These are phyloP conservation scores for Ophiostoma triangulosporum DNA, from an alignment of 2,329 filamentous ascomycete genomes.

Conservation along the genomic window DNA sequence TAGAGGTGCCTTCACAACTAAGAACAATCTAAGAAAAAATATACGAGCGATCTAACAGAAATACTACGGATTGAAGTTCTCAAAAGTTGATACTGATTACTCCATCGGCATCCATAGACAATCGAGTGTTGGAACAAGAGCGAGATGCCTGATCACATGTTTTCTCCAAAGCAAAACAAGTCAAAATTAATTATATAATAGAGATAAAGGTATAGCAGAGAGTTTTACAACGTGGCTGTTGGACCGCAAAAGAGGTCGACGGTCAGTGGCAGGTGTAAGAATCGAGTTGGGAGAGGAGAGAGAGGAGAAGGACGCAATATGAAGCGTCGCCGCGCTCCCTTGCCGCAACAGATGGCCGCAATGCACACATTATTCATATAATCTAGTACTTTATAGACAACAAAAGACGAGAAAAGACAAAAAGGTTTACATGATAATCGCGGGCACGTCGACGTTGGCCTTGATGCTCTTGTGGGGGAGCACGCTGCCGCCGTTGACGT, in stretches of 20 bases:
- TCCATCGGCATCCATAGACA: too few relatives aligned
- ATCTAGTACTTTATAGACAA: neutral
- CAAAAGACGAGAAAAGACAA: neutral
- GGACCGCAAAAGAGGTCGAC: neutral
- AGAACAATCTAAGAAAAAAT: neutral
- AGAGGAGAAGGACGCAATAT: too few relatives aligned
- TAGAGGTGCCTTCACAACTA: neutral
- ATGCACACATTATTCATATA: too few relatives aligned
- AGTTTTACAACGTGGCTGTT: neutral
- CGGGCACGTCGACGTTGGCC: constrained; percentile 76
- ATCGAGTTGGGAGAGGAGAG: too few relatives aligned
- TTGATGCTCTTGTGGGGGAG: constrained; percentile 99
- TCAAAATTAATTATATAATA: neutral
- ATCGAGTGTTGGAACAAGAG: too few relatives aligned
- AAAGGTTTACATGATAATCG: constrained; percentile 47
- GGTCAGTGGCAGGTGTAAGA: neutral
- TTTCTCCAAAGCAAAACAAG: neutral
- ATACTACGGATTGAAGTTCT: neutral
- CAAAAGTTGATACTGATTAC: too few relatives aligned
- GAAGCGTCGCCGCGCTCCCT: too few relatives aligned
- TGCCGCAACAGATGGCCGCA: too few relatives aligned
- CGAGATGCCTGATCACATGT: too few relatives aligned
- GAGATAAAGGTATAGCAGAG: neutral
- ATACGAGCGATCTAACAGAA: neutral
- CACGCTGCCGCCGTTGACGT: constrained; percentile 92